Conservation (phyloP, 2,329 filamentous ascomycete genomes). For the Alternaria rosae region DNA sequence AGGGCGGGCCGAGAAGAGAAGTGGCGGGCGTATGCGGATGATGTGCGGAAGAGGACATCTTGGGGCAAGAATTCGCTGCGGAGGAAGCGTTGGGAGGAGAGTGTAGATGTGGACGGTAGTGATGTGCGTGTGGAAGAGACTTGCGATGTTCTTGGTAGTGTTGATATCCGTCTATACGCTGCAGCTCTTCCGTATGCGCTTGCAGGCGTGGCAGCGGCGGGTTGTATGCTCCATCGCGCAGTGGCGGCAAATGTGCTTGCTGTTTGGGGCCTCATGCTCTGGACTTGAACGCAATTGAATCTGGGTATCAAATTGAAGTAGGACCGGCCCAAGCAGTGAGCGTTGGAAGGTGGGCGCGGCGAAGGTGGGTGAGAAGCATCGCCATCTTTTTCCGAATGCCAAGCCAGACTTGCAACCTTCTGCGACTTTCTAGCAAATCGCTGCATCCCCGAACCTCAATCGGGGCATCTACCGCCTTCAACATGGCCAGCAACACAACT, state of each 20-base stretch:
- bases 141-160: conserved; percentile 28
- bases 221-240: conserved; percentile 51
- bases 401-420: conserved; percentile 32
- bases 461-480: conserved; percentile 20
- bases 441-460: conserved; percentile 18
- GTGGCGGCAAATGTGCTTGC: conserved; percentile 51
- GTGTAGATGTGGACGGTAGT: conserved; percentile 16
- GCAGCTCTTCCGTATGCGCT: conserved; percentile 56
- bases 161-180: conserved; percentile 58
- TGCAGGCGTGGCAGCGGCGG: conserved; percentile 47
- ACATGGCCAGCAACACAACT: conserved; percentile 36
- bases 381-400: conserved; percentile 34
- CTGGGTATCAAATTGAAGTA: conserved; percentile 8
- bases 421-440: conserved; percentile 21
- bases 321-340: conserved; percentile 18
- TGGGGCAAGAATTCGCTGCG: conserved; percentile 54
- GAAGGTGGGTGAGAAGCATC: conserved; percentile 32
- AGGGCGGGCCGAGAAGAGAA: conserved; percentile 52
- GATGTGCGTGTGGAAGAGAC: conserved; percentile 34
- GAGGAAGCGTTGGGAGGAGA: conserved; percentile 42
- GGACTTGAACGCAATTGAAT: conserved; percentile 1
- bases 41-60: conserved; percentile 51
- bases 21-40: conserved; percentile 53
- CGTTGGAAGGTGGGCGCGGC: conserved; percentile 25
- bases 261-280: conserved; percentile 56